These are phyloP conservation scores for Cyberlindnera euphorbiae DNA, from an alignment of 805 yeast species.

Conservation along the genomic window DNA sequence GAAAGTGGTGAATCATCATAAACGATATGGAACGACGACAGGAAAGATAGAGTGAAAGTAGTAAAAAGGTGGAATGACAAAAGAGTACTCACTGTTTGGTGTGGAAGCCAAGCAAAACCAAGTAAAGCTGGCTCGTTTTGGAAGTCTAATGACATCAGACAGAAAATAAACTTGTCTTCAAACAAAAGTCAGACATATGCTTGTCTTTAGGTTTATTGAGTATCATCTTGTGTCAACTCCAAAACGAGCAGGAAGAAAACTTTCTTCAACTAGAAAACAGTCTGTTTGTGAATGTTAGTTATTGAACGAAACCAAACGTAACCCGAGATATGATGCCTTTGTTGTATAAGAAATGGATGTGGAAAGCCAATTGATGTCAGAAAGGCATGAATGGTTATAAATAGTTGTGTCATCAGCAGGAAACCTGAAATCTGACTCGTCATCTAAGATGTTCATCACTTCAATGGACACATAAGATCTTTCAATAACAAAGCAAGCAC, in stretches of 20 bases:
- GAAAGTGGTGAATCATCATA: constrained; percentile 61
- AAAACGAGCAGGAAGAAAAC: constrained; percentile 25
- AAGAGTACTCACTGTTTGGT: constrained; percentile 5
- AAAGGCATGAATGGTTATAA: constrained; percentile 91
- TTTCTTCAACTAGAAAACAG: constrained; percentile 20
- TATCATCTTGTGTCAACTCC: constrained; percentile 57
- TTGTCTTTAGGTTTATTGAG: constrained; percentile 68
- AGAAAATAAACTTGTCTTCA: constrained; percentile 59
- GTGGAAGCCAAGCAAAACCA: neutral
- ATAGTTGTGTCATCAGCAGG: constrained; percentile 83
- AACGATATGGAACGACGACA: too few relatives aligned
- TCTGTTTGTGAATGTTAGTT: constrained; percentile 2
- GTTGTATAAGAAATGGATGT: neutral
- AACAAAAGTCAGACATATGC: constrained; percentile 90
- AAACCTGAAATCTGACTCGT: constrained; percentile 97
- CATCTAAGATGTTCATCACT: constrained; percentile 71
- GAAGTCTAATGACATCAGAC: constrained; percentile 41
- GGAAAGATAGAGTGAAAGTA: too few relatives aligned
- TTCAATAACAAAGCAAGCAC: too few relatives aligned
- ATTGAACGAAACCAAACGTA: too few relatives aligned
- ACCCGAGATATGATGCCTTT: too few relatives aligned
- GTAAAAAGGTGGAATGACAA: neutral
- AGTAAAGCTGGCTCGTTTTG: constrained; percentile 5
- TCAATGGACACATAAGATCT: neutral
- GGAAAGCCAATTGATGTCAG: constrained; percentile 41